These are phyloP conservation scores for Zygosaccharomyces lentus DNA, from an alignment of 805 yeast genomes.

Conservation along the genomic window DNA sequence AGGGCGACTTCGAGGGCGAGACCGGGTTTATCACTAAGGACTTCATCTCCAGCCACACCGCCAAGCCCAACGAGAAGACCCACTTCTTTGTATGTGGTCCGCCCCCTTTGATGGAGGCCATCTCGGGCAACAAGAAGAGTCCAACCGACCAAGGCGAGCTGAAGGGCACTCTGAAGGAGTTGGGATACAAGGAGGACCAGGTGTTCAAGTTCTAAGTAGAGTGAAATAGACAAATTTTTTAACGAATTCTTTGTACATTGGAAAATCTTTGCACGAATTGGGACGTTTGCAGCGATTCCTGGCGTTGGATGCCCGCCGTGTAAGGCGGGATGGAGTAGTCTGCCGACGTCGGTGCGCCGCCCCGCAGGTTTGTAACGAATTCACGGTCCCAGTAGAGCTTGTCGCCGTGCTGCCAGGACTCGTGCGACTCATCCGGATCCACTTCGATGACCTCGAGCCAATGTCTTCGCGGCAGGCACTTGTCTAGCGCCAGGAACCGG, in stretches of 20 bases:
- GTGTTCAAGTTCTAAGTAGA: conserved; percentile 74
- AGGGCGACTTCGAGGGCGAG: conserved; percentile 48
- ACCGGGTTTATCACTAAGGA: conserved; percentile 79
- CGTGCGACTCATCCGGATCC: conserved; percentile 31
- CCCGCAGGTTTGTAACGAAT: conserved; percentile 26
- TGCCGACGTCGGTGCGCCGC: conserved; percentile 8
- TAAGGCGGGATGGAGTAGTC: conserved; percentile 18
- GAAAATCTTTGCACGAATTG: conserved; percentile 13
- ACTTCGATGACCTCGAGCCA: conserved; percentile 53
- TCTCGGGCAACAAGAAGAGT: conserved; percentile 80
- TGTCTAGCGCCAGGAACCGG: conserved; percentile 74
- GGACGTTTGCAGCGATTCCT: conserved; percentile 22
- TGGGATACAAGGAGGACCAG: conserved; percentile 81
- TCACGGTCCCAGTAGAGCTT: conserved; percentile 38
- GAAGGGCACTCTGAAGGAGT: conserved; percentile 78
- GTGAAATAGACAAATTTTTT: neutral
- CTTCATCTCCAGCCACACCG: conserved; percentile 54
- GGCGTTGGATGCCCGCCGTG: conserved; percentile 16
- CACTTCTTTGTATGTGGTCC: conserved; percentile 94
- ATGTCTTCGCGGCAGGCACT: conserved; percentile 63
- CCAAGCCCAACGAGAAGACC: conserved; percentile 62
- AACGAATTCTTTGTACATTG: conserved; percentile 1
- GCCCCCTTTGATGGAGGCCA: conserved; percentile 79
- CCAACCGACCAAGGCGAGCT: conserved; percentile 95
- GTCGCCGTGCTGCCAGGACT: conserved; percentile 16